Base-by-base conservation (phyloP, 1,284 basidiomycete genomes). In the Ceratobasidium sp. region DNA sequence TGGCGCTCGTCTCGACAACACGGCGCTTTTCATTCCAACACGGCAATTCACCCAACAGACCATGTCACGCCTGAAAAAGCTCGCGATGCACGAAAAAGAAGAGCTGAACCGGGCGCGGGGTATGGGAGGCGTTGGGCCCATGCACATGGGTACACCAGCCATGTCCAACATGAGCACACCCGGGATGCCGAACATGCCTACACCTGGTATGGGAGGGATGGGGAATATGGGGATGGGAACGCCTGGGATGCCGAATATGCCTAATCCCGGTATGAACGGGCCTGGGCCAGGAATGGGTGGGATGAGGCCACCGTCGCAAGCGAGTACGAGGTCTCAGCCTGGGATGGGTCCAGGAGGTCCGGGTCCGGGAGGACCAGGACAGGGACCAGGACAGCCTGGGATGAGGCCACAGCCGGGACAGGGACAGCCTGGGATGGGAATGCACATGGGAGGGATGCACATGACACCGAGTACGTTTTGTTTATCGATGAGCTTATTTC, bases 71-170 rank as follows among this genome's bases (percentile, higher is more conserved):
- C 52, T 69, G 46, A 44, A 47, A 28, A 69, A 69, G 30, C 52
- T 69, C 1, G 66, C 66, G 13, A 58, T 58, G 54, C 66, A 69
- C 66, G 66, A 69, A 69, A 69, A 69, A 54, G 66, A 69, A 9
- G 66, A 69, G 30, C 16, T 46, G 54, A 58, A 52, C 21, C 52
- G 66, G 38, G 5, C 66, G 47, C 66, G 66, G 44, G 52, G 35
- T 38, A 69, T 69, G 66, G 58, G 43, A n/a, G 44, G 38, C 54
- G 55, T 52, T 47, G 46, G 32, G 2, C 11, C 49, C 16, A 52
- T 52, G 49, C 16, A 8, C 13, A 38, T 41, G 28, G 62, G 64
- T 21, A 69, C 54, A 2, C 66, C 66, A 7, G 66, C 66, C 7
- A 57, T 58, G 52, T 26, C 50, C 38, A 69, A 44, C 43, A 69